A percentile compares a stretch with the other conserved stretches of the same genome.
Conservation (phyloP, 2,329 filamentous ascomycete species). For the Macrophomina tecta region DNA sequence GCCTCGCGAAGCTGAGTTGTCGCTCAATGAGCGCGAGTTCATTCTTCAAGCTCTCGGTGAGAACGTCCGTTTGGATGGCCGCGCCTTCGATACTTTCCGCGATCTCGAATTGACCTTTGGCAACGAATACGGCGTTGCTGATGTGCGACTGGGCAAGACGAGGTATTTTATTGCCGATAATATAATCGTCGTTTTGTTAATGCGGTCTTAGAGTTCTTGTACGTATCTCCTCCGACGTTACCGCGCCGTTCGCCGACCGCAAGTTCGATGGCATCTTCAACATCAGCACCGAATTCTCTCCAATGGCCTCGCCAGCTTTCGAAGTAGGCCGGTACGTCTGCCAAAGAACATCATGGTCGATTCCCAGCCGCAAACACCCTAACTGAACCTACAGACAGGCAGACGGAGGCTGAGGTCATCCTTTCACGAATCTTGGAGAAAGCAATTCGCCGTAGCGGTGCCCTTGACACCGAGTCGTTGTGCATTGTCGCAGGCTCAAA, state of each 20-base stretch:
- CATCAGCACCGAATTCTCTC: slow-evolving; percentile 87
- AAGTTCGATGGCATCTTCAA: slow-evolving; percentile 96
- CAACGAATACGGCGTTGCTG: slow-evolving; percentile 87
- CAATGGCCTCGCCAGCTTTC: slow-evolving; percentile 90
- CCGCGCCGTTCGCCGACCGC: slow-evolving; percentile 82
- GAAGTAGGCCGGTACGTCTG: slow-evolving; percentile 73
- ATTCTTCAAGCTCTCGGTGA: slow-evolving; percentile 82
- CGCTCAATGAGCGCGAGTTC: slow-evolving; percentile 86
- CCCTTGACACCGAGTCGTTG: slow-evolving; percentile 92
- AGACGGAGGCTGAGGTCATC: slow-evolving; percentile 82
- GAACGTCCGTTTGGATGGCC: slow-evolving; percentile 82
- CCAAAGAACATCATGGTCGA: background rate
- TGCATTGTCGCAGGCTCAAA: slow-evolving; percentile 91
- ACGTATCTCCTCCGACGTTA: slow-evolving; percentile 86
- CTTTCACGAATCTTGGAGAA: slow-evolving; percentile 91
- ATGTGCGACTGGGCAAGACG: slow-evolving; percentile 88
- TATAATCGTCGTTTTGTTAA: slow-evolving; percentile 22
- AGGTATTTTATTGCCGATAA: slow-evolving; percentile 60
- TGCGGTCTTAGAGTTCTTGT: slow-evolving; percentile 70
- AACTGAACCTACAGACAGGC: slow-evolving; percentile 59
- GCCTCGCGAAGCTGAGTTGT: slow-evolving; percentile 92
- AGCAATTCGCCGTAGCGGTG: slow-evolving; percentile 87
- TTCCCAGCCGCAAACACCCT: slow-evolving; percentile 32
- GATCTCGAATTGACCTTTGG: slow-evolving; percentile 80
- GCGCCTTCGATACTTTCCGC: slow-evolving; percentile 80